These are phyloP conservation scores for Byssothecium circinans DNA, from an alignment of 2,329 filamentous ascomycete species.

Conservation along the genomic window DNA sequence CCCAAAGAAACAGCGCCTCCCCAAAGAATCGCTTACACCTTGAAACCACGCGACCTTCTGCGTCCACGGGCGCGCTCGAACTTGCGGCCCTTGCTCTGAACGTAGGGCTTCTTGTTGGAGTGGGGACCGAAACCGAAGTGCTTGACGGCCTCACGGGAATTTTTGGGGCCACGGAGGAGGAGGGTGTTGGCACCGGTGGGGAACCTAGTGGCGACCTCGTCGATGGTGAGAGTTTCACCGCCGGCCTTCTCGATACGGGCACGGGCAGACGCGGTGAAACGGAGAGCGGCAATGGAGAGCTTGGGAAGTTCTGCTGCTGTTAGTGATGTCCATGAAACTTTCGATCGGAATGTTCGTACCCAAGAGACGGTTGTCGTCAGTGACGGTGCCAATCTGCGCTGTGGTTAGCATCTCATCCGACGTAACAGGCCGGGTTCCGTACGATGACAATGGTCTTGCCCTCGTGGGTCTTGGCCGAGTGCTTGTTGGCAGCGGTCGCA, in stretches of 20 bases:
- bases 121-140: slow-evolving; percentile 99
- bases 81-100: slow-evolving; percentile 99
- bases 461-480: slow-evolving; percentile 58
- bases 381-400: slow-evolving; percentile 75
- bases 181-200: slow-evolving; percentile 97
- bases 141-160: slow-evolving; percentile 95
- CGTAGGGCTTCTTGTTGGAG: slow-evolving; percentile 98
- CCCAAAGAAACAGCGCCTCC: slow-evolving; percentile 41
- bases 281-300: slow-evolving; percentile 88
- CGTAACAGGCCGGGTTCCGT: slow-evolving; percentile 9
- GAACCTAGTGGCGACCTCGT: slow-evolving; percentile 93
- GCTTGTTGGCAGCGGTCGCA: slow-evolving; percentile 56
- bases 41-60: slow-evolving; percentile 98
- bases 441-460: slow-evolving; percentile 86
- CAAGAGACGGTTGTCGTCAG: slow-evolving; percentile 83
- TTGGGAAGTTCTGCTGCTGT: slow-evolving; percentile 81
- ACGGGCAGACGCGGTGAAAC: slow-evolving; percentile 94
- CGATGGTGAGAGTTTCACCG: slow-evolving; percentile 92
- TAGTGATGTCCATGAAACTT: background rate
- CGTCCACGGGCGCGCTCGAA: slow-evolving; percentile 99
- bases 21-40: slow-evolving; percentile 73
- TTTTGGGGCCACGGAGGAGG: slow-evolving; percentile 97
- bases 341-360: background rate
- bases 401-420: slow-evolving; percentile 14
- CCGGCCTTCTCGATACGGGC: slow-evolving; percentile 91